Evolutionary conservation across 2,329 filamentous ascomycete species (phyloP), one percentile per base, ranked within the genome.

Genomic region (Tolypocladium tropicale): DNA sequence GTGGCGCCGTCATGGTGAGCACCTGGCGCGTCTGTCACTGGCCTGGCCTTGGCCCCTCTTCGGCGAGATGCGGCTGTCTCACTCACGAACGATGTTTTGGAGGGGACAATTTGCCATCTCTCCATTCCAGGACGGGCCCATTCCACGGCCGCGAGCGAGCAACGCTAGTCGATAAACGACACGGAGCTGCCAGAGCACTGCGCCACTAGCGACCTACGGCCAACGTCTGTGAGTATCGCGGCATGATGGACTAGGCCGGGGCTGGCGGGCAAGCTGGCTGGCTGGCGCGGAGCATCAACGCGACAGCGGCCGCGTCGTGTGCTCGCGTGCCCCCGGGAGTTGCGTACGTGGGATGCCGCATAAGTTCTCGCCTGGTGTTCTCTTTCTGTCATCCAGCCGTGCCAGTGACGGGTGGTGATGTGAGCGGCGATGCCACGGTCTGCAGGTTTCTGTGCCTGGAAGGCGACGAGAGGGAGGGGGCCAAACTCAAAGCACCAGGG

Each of bases 51-150:
- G 36, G 12, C 36, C 52, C 52, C 41, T 28, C 28, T 60, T 66
- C 61, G 62, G 60, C 57, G 60, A 60, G 60, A 62, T 63, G 58
- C 53, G 28, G 41, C 11, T 70, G 68, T 70, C 65, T 69, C 62
- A 69, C 58, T 34, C 60, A 50, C 32, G 54, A 58, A 53, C 46
- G 60, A 59, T 59, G 60, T 62, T 67, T 63, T 58, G 57, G 54
- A 62, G 36, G 53, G 59, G 60, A 59, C n/a, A 60, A 67, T 63
- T 60, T 64, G 60, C 53, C 58, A 59, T 55, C 46, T 54, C 16
- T 37, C 54, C 61, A 61, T 61, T 59, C 56, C 56, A 58, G 34
- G 55, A 57, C 37, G 23, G 18, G 25, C 32, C 25, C 56, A 56
- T 56, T 60, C 57, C 58, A 41, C 46, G 16, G 28, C 25, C 6